Evolutionary conservation across 2,329 filamentous ascomycete species (phyloP), one percentile per base, ranked within the genome.

Genomic region (Apiospora aurea): DNA sequence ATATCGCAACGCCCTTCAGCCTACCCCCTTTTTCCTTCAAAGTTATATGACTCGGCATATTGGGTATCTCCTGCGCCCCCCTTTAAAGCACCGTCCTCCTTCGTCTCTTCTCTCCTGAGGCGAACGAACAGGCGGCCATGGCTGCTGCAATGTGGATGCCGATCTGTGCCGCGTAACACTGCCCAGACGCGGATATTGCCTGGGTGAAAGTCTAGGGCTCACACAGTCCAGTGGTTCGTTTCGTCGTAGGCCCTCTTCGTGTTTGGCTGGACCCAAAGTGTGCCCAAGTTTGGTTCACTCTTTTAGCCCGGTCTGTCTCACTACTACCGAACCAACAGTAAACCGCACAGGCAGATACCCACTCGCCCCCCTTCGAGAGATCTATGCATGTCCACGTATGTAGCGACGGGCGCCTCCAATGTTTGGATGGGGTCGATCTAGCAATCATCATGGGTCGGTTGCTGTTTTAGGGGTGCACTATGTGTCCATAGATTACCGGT

Each of bases 181-280:
- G n/a, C 14, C 29, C 29, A n/a, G 6, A 64, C 2, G 8, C 29
- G 21, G 21, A 41, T 41, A 41, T 64, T 41, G 57, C 34, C 21
- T 41, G 34, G 57, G 16, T 2, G 5, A 61, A 38, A 61, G n/a
- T 38, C 29, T 26, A 61, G 57, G 57, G 57, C 57, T 41, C 29
- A 64, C 57, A 64, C 57, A 64, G 57, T 64, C 57, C 57, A 64
- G 34, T 64, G 57, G 57, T 64, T 64, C 57, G 34, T 41, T 24
- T 8, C 14, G 24, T 26, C 7, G 16, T 10, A 18, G 6, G 34
- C 5, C 34, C 26, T 57, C 26, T 14, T 14, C 53, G 5, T n/a
- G 34, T 21, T 4, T 64, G 57, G 34, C n/a, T n/a, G 8, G 57
- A 64, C 57, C 57, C 57, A 64, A 64, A 18, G 8, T 64, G 29